Evolutionary conservation across 306 rosid species (phyloP).

Genomic region (Cucurbita maxima): DNA sequence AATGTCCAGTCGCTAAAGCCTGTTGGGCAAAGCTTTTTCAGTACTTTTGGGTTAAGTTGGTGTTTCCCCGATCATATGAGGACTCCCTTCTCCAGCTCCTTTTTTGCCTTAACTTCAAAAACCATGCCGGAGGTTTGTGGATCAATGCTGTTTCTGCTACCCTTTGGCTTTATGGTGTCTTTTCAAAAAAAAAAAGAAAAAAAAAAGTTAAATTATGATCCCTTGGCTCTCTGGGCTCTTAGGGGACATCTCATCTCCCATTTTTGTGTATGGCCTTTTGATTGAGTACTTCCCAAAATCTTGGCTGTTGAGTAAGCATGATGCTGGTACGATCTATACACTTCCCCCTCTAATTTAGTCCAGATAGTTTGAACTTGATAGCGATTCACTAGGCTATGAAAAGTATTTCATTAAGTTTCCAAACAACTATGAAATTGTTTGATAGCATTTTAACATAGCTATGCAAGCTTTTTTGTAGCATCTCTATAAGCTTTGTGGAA

Average conservation of each 20-base stretch:
- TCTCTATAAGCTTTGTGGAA: not conserved
- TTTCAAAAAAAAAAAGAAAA: too few relatives aligned
- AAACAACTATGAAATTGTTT: not conserved
- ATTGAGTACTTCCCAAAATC: not conserved
- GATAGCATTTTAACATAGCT: not conserved
- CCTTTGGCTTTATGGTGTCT: not conserved
- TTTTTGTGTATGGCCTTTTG: not conserved
- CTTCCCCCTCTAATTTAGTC: not conserved
- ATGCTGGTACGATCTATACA: not conserved
- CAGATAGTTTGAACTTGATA: not conserved
- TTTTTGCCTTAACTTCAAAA: not conserved
- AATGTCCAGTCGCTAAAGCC: not conserved
- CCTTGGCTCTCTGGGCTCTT: not conserved
- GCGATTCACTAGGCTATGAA: not conserved
- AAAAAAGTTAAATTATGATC: too few relatives aligned
- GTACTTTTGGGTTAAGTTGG: not conserved
- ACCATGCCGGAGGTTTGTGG: not conserved
- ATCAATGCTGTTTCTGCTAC: not conserved
- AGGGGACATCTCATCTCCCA: not conserved
- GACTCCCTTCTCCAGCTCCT: not conserved
- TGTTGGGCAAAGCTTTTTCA: not conserved
- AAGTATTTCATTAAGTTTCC: not conserved
- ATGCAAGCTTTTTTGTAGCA: not conserved
- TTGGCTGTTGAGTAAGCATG: not conserved
- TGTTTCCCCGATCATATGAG: not conserved